Evolutionary conservation across 2,329 filamentous ascomycete genomes (phyloP).

Genomic region (Dactylellina leptospora): DNA sequence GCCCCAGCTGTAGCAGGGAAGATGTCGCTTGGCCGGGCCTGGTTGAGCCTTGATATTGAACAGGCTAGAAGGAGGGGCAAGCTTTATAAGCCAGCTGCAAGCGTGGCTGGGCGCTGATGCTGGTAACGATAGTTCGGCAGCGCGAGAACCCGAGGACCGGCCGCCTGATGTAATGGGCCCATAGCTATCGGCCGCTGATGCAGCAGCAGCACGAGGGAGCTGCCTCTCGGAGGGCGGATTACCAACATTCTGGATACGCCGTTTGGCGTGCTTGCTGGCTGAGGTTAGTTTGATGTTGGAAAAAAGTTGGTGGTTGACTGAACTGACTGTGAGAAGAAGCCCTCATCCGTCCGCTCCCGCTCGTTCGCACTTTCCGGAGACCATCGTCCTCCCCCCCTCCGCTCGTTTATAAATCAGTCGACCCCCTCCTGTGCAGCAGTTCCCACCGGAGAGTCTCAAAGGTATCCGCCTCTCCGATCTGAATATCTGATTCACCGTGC

Average conservation of each 20-base stretch:
- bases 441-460: too few relatives aligned
- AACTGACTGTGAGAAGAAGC: background rate
- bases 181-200: background rate
- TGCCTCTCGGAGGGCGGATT: background rate
- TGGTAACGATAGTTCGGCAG: background rate
- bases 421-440: too few relatives aligned
- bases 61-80: background rate
- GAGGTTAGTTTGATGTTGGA: too few relatives aligned
- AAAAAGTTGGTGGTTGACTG: too few relatives aligned
- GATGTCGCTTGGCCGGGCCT: too few relatives aligned
- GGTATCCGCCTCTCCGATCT: too few relatives aligned
- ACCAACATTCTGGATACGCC: background rate
- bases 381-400: background rate
- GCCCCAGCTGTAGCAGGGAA: too few relatives aligned
- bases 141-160: slow-evolving; percentile 7
- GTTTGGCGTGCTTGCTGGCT: too few relatives aligned
- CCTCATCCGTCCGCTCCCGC: background rate
- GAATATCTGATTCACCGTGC: too few relatives aligned
- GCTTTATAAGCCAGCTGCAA: slow-evolving; percentile 15
- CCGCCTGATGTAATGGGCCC: too few relatives aligned
- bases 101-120: background rate
- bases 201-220: background rate
- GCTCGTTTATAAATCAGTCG: slow-evolving; percentile 1
- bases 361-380: slow-evolving; percentile 12
- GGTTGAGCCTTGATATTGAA: too few relatives aligned